Evolutionary conservation across 129 eudicot genomes (phyloP).

Genomic region (Lactuca saligna): DNA sequence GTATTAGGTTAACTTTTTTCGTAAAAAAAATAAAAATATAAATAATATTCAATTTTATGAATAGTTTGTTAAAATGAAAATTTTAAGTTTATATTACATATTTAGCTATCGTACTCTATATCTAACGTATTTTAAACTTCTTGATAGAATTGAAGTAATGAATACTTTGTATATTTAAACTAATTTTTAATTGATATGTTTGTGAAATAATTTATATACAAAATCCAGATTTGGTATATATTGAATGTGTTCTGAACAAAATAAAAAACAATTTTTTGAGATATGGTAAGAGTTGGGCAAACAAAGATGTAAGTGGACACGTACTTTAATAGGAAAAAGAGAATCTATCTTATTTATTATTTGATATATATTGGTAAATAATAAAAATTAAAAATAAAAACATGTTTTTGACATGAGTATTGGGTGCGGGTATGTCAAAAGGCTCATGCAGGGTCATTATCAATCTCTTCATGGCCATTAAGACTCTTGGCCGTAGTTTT

Average conservation of each 20-base stretch:
- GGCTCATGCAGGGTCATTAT: slow-evolving; percentile 22
- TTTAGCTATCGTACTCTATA: not conserved
- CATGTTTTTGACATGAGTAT: slow-evolving; percentile 18
- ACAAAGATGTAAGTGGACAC: not conserved
- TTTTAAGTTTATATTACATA: not conserved
- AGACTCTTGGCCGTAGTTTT: too few species aligned
- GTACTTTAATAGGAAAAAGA: not conserved
- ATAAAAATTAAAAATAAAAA: not conserved
- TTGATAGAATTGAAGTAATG: not conserved
- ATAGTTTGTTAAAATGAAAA: too few species aligned
- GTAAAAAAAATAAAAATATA: too few species aligned
- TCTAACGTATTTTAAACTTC: too few species aligned
- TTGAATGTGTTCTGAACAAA: too few species aligned
- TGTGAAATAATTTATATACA: too few species aligned
- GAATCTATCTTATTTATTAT: not conserved
- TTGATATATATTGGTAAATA: not conserved
- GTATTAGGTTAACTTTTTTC: too few species aligned
- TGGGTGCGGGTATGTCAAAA: not conserved
- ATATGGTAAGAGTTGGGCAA: not conserved
- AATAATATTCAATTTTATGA: too few species aligned
- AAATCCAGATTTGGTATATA: not conserved
- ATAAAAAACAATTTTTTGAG: too few species aligned
- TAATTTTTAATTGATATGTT: too few species aligned
- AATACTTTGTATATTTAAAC: not conserved
- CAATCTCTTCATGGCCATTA: not conserved